Evolutionary conservation across 495 filamentous ascomycete species (phyloP).

Genomic region (Thozetella sp.): DNA sequence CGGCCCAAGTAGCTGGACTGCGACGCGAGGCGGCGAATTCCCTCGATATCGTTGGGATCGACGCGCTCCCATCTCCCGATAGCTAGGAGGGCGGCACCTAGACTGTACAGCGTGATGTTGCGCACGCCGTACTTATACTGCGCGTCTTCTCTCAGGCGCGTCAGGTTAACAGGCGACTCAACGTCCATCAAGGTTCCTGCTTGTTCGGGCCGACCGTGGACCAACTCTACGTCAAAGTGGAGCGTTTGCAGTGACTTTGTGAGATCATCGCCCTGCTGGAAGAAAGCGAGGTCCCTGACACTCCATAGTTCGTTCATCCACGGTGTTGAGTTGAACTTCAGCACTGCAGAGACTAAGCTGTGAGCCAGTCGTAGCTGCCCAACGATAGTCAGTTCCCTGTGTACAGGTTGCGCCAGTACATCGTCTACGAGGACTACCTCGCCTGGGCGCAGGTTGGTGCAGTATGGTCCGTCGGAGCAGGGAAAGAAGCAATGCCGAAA

Average conservation of each 20-base stretch:
- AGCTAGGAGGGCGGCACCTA: slow-evolving; percentile 22
- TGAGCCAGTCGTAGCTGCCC: slow-evolving; percentile 12
- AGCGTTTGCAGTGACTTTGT: slow-evolving; percentile 14
- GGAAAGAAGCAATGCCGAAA: slow-evolving; percentile 14
- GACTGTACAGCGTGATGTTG: slow-evolving; percentile 21
- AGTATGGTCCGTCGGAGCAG: not conserved
- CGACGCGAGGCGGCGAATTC: slow-evolving; percentile 6
- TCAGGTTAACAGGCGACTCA: not conserved
- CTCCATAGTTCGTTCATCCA: slow-evolving; percentile 12
- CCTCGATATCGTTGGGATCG: slow-evolving; percentile 6
- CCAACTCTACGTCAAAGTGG: no score
- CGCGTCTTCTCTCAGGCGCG: slow-evolving; percentile 9
- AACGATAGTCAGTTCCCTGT: slow-evolving; percentile 5
- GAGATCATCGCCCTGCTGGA: slow-evolving; percentile 8
- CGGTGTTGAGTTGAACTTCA: slow-evolving; percentile 15
- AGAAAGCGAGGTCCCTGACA: slow-evolving; percentile 14
- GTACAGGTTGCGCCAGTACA: slow-evolving; percentile 1
- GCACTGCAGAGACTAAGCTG: slow-evolving; percentile 8
- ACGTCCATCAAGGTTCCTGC: slow-evolving; percentile 7
- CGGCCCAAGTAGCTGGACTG: slow-evolving; percentile 7
- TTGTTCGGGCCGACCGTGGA: no score
- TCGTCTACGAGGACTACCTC: slow-evolving; percentile 4
- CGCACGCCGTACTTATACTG: slow-evolving; percentile 18
- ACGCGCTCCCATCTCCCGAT: slow-evolving; percentile 21
- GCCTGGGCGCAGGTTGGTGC: not conserved